Evolutionary conservation across 108 stramenopile genomes (phyloP).

Genomic region (Skeletonema grethae): DNA sequence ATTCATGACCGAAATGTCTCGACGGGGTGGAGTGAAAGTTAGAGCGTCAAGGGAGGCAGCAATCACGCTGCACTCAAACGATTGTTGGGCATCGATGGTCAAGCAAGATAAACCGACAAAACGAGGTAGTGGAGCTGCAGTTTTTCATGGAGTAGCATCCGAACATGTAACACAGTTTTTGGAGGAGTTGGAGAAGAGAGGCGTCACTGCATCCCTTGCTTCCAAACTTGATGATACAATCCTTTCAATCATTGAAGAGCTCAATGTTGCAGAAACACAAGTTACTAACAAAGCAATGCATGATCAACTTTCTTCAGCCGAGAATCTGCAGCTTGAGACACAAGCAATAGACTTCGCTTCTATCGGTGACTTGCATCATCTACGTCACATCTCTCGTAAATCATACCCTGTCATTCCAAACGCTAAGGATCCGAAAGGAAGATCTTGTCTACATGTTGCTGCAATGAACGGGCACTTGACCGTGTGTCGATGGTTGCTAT

Average conservation of each 20-base stretch:
- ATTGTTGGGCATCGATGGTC: conserved; percentile 49
- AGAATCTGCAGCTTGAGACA: conserved; percentile 15
- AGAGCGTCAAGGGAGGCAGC: conserved; percentile 78
- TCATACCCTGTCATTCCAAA: conserved; percentile 44
- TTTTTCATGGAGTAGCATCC: conserved; percentile 62
- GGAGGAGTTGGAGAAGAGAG: conserved; percentile 38
- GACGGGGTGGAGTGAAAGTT: conserved; percentile 70
- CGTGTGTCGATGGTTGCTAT: conserved; percentile 63
- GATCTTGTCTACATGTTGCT: conserved; percentile 68
- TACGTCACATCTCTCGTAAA: conserved; percentile 51
- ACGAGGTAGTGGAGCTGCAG: conserved; percentile 21
- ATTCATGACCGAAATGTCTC: conserved; percentile 73
- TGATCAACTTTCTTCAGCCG: conserved; percentile 9
- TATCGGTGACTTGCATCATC: conserved; percentile 38
- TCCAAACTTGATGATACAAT: conserved; percentile 48
- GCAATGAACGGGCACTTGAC: conserved; percentile 50
- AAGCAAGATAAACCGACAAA: conserved; percentile 16
- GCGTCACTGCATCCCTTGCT: conserved; percentile 54
- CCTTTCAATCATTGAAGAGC: conserved; percentile 47
- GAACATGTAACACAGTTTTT: conserved; percentile 43
- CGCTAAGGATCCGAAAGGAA: conserved; percentile 43
- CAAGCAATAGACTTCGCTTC: conserved; percentile 50
- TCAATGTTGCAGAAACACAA: conserved; percentile 26
- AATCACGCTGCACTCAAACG: conserved; percentile 51
- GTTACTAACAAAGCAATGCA: background rate